A percentile compares a stretch with the other conserved stretches of the same genome.
Evolutionary conservation across 257 asterid species (phyloP).

Genomic region (Nicotiana tabacum): DNA sequence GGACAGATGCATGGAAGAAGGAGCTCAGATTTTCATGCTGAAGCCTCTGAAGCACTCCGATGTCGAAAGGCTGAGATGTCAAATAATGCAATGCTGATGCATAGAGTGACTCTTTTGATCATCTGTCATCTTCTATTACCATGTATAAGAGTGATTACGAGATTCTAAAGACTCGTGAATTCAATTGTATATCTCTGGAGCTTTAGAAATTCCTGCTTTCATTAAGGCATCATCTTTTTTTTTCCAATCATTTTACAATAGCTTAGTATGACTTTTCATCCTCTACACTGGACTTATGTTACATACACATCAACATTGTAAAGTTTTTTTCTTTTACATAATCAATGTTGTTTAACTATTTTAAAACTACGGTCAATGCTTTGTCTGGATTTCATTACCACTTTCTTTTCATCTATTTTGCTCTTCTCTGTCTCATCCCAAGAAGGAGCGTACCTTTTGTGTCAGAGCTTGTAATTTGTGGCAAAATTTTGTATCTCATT

Average conservation of each 20-base stretch:
- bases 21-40: constrained; percentile 60
- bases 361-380: background rate
- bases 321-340: background rate
- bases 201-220: background rate
- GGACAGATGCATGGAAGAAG: constrained; percentile 49
- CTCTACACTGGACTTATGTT: background rate
- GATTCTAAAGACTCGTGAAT: background rate
- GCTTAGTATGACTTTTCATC: background rate
- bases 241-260: background rate
- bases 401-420: background rate
- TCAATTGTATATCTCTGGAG: background rate
- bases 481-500: background rate
- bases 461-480: background rate
- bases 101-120: background rate
- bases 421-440: background rate
- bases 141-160: background rate
- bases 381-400: background rate
- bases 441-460: background rate
- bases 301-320: background rate
- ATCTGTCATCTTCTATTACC: background rate
- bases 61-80: constrained; percentile 40
- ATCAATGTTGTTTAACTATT: background rate
- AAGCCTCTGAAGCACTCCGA: constrained; percentile 59
- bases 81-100: constrained; percentile 29
- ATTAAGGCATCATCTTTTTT: background rate